Evolutionary conservation across 306 rosid species (phyloP), one percentile per base, ranked within the genome.

Genomic region (Hylodesmum podocarpum): DNA sequence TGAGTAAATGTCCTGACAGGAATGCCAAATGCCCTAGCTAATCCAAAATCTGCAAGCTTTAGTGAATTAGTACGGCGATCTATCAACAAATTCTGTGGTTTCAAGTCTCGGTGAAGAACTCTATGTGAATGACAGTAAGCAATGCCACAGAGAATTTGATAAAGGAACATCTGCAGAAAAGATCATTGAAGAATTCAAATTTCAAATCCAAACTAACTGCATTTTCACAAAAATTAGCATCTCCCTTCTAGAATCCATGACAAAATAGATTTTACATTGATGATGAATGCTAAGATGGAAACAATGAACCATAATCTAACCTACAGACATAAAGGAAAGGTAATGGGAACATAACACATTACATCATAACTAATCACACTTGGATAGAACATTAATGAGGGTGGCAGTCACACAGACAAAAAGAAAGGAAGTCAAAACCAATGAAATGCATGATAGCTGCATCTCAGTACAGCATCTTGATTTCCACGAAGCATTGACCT

Each of bases 41-140:
- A 87, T 86, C 99, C 99, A 79, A 95, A 95, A 81, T 95, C 99
- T 59, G 99, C 98, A 85, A 94, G 98, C 91, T 95, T 95, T 66
- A 95, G 88, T 13, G 96, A 88, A 83, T 95, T 95, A 75, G 94
- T 89, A 64, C 92, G 85, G 29, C 97, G 97, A 79, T 95, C 99
- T 74, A 95, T 90, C 93, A 95, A 88, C 83, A 95, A 82, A 86
- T 95, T 95, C 83, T 95, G 97, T 36, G 99, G 99, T 84, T 95
- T 95, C 78, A 95, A 89, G 84, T 95, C 99, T 77, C 99, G 93
- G 68, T 95, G 99, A 81, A 95, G 99, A 92, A 95, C 97, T 87
- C 99, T 89, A 73, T 91, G 99, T 8, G 99, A 95, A 79, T 95
- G 99, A 61, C 99, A 95, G 78, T 95, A 95, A 74, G 99, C 99